Conservation (phyloP, 805 yeast species). For the Yamadazyma philogaea region DNA sequence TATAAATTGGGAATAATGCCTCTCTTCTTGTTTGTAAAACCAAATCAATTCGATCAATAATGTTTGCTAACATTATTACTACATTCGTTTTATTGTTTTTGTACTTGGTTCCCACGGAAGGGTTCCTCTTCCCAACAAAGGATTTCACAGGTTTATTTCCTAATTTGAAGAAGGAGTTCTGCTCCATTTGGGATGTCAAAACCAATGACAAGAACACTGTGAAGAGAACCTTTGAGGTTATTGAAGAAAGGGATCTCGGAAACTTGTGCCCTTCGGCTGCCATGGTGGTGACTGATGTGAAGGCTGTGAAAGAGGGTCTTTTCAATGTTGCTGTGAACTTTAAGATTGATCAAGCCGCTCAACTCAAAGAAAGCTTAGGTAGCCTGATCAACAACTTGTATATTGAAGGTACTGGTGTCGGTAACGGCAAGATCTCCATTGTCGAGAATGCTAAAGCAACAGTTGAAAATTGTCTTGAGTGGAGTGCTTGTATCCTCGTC, state of each 20-base stretch:
- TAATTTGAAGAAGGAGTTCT: background rate
- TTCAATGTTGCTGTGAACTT: constrained; percentile 23
- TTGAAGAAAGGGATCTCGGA: constrained; percentile 8
- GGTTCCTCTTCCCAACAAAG: constrained; percentile 8
- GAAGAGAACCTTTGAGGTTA: background rate
- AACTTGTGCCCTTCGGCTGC: constrained; percentile 21
- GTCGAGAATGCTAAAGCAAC: constrained; percentile 9
- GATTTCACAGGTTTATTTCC: background rate
- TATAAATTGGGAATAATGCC: background rate
- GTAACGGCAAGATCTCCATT: constrained; percentile 12
- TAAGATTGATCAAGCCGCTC: constrained; percentile 20
- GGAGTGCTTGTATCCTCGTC: constrained; percentile 23
- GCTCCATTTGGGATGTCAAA: constrained; percentile 1
- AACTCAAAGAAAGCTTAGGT: constrained; percentile 13
- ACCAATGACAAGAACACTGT: background rate
- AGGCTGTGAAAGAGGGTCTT: constrained; percentile 17
- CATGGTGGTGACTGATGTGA: constrained; percentile 23
- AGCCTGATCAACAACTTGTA: constrained; percentile 18
- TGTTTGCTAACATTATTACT: background rate
- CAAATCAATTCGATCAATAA: background rate
- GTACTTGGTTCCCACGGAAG: constrained; percentile 4
- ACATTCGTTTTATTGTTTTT: constrained; percentile 8
- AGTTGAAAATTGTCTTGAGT: constrained; percentile 18
- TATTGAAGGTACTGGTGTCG: constrained; percentile 21
- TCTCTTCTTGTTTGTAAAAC: background rate